phyloP scores from a whole-genome alignment of 192 early-diverging fungal species.

The Backusella sp. region DNA sequence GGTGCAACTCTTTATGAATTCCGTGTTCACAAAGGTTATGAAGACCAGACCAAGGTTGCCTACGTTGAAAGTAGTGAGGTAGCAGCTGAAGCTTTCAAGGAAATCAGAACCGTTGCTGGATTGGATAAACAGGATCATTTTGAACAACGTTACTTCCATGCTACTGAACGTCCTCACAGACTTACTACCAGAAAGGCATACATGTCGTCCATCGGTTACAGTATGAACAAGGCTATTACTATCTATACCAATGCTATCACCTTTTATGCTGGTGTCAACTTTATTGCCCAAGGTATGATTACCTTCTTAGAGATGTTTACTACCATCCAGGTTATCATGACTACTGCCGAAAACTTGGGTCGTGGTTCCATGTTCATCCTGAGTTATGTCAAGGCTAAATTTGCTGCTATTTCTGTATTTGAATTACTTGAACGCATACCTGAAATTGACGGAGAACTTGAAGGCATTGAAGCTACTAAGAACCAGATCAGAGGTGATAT shows the following conservation, averaged over 20 bases:
- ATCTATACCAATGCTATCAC: constrained; percentile 74
- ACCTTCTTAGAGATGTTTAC: constrained; percentile 23
- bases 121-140: constrained; percentile 74
- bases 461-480: constrained; percentile 33
- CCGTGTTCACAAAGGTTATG: constrained; percentile 53
- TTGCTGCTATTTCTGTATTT: constrained; percentile 72
- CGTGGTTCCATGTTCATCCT: constrained; percentile 67
- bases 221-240: constrained; percentile 62
- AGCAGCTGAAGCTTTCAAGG: constrained; percentile 78
- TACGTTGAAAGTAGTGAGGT: constrained; percentile 79
- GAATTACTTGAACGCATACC: constrained; percentile 70
- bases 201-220: constrained; percentile 68
- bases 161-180: constrained; percentile 68
- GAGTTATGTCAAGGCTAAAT: constrained; percentile 73
- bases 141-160: constrained; percentile 56
- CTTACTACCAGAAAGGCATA: constrained; percentile 62
- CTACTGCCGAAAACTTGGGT: constrained; percentile 50
- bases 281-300: constrained; percentile 17
- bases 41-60: constrained; percentile 60
- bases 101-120: constrained; percentile 83
- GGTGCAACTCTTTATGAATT: constrained; percentile 50
- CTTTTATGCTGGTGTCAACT: constrained; percentile 63
- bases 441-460: constrained; percentile 60
- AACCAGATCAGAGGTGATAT: constrained; percentile 33
- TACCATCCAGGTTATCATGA: constrained; percentile 19